Conservation (phyloP, 2,329 filamentous ascomycete genomes). For the Lachnellula suecica region DNA sequence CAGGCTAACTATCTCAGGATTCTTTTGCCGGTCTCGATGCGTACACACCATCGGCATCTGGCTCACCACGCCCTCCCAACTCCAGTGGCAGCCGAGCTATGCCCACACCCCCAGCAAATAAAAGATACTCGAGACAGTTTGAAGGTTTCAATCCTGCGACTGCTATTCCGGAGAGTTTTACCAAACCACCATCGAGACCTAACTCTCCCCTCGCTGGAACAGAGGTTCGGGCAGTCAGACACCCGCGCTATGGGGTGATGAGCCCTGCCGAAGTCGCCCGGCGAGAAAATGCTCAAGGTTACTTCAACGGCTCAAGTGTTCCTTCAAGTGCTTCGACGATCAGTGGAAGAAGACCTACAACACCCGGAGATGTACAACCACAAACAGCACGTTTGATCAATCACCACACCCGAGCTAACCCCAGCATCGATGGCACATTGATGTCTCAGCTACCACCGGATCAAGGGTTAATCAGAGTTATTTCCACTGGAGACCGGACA, state of each 20-base stretch:
- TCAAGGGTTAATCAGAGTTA: slow-evolving; percentile 88
- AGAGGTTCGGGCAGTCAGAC: slow-evolving; percentile 27
- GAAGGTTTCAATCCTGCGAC: slow-evolving; percentile 37
- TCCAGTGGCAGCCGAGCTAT: slow-evolving; percentile 45
- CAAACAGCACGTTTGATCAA: slow-evolving; percentile 62
- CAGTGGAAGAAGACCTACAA: slow-evolving; percentile 54
- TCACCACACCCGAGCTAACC: slow-evolving; percentile 74
- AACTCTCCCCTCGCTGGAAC: slow-evolving; percentile 57
- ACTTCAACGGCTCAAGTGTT: slow-evolving; percentile 52
- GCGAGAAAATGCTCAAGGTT: slow-evolving; percentile 48
- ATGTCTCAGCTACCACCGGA: slow-evolving; percentile 83
- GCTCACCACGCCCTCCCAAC: slow-evolving; percentile 62
- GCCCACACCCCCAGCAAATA: slow-evolving; percentile 49
- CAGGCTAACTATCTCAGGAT: slow-evolving; percentile 54
- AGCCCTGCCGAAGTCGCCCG: slow-evolving; percentile 54
- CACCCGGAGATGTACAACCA: slow-evolving; percentile 57
- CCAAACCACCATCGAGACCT: slow-evolving; percentile 64
- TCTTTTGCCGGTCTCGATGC: slow-evolving; percentile 79
- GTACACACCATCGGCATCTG: slow-evolving; percentile 60
- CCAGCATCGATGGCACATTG: slow-evolving; percentile 81
- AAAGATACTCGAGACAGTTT: slow-evolving; percentile 64
- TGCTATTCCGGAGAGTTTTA: slow-evolving; percentile 36
- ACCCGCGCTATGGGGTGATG: slow-evolving; percentile 56
- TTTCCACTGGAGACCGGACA: slow-evolving; percentile 86
- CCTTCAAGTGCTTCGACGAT: slow-evolving; percentile 49